Evolutionary conservation across 768 basidiomycete genomes (phyloP).

Genomic region (Rhizopogon rudus): DNA sequence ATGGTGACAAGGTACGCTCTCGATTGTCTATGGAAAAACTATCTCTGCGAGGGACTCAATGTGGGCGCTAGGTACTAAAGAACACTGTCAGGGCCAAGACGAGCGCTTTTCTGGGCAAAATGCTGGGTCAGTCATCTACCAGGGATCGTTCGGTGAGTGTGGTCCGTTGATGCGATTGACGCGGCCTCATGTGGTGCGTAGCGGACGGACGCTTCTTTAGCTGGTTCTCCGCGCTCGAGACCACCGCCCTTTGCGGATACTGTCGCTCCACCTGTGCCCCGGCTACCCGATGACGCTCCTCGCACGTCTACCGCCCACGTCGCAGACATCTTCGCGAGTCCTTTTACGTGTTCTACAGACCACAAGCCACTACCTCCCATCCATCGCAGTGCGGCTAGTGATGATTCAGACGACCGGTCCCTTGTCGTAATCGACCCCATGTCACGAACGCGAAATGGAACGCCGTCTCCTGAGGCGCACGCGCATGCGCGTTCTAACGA

Average conservation of each 20-base stretch:
- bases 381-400: slow-evolving; percentile 30
- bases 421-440: slow-evolving; percentile 52
- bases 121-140: slow-evolving; percentile 61
- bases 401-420: slow-evolving; percentile 48
- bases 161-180: neutral
- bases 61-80: slow-evolving; percentile 40
- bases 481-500: slow-evolving; percentile 15
- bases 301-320: slow-evolving; percentile 38
- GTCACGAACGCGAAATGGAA: slow-evolving; percentile 31
- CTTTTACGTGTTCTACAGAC: slow-evolving; percentile 28
- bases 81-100: slow-evolving; percentile 73
- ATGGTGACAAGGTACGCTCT: slow-evolving; percentile 45
- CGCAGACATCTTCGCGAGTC: slow-evolving; percentile 45
- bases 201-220: slow-evolving; percentile 50
- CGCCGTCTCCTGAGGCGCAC: slow-evolving; percentile 24
- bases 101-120: slow-evolving; percentile 76
- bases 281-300: slow-evolving; percentile 42
- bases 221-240: slow-evolving; percentile 19
- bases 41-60: neutral
- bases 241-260: slow-evolving; percentile 29
- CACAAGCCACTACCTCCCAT: slow-evolving; percentile 68
- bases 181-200: slow-evolving; percentile 15
- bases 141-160: slow-evolving; percentile 64
- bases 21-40: neutral
- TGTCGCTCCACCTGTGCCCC: slow-evolving; percentile 38